These are phyloP conservation scores for Maudiozyma turicensis DNA, from an alignment of 805 yeast species.

Conservation along the genomic window DNA sequence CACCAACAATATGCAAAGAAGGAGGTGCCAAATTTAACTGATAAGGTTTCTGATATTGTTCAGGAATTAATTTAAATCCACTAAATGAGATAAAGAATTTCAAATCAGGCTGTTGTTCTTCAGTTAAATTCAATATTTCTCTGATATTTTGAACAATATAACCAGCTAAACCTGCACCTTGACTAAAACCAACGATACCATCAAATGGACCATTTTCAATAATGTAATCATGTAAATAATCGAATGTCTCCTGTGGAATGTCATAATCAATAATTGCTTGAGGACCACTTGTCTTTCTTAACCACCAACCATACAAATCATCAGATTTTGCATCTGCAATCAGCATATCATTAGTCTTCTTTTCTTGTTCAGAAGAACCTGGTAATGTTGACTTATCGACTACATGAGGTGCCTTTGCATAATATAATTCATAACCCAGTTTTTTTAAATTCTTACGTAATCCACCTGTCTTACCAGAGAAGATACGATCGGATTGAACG, in stretches of 20 bases:
- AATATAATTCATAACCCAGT: constrained; percentile 56
- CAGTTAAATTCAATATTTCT: constrained; percentile 31
- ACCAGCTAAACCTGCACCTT: constrained; percentile 81
- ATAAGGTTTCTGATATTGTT: constrained; percentile 13
- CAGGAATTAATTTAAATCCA: constrained; percentile 39
- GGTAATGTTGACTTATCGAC: constrained; percentile 8
- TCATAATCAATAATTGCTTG: constrained; percentile 12
- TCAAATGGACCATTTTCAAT: constrained; percentile 61
- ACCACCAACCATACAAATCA: constrained; percentile 61
- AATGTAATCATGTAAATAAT: constrained; percentile 35
- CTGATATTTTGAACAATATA: constrained; percentile 47
- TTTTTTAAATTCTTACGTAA: constrained; percentile 59
- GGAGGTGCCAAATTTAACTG: constrained; percentile 27
- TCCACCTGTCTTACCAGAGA: constrained; percentile 79
- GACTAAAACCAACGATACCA: constrained; percentile 84
- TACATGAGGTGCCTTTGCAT: constrained; percentile 57
- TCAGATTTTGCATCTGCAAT: constrained; percentile 1
- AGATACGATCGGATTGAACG: constrained; percentile 71
- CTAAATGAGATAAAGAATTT: constrained; percentile 69
- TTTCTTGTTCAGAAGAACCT: not conserved
- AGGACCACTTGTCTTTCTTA: constrained; percentile 28
- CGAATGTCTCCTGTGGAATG: constrained; percentile 30
- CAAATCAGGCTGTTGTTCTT: constrained; percentile 35
- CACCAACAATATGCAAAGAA: constrained; percentile 72
- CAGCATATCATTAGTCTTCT: not conserved